These are phyloP conservation scores for Phytopythium sindhum DNA, from an alignment of 352 stramenopile genomes.

Conservation along the genomic window DNA sequence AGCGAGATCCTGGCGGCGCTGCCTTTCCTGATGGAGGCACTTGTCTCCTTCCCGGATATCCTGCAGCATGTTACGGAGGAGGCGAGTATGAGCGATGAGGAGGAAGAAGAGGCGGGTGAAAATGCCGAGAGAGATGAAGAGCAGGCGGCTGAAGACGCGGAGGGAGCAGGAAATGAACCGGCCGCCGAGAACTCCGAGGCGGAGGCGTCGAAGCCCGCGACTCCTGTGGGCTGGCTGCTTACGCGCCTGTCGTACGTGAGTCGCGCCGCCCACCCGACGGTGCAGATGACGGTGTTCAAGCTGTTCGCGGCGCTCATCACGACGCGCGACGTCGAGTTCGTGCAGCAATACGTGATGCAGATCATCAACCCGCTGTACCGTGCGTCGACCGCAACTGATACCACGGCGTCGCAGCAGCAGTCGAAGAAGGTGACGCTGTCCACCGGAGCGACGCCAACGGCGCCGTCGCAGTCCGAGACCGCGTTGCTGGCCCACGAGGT, in stretches of 20 bases:
- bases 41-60: conserved; percentile 49
- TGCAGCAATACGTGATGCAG: conserved; percentile 64
- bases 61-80: conserved; percentile 54
- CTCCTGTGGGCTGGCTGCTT: conserved; percentile 78
- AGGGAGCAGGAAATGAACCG: conserved; percentile 24
- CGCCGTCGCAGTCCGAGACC: conserved; percentile 31
- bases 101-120: conserved; percentile 14
- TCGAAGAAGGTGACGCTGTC: conserved; percentile 7
- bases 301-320: conserved; percentile 81
- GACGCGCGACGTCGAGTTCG: conserved; percentile 41
- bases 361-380: conserved; percentile 85
- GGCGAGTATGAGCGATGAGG: conserved; percentile 13
- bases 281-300: conserved; percentile 80
- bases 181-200: conserved; percentile 24
- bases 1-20: conserved; percentile 58
- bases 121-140: conserved; percentile 12
- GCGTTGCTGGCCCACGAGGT: conserved; percentile 79
- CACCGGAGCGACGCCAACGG: neutral
- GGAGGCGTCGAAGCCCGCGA: conserved; percentile 45
- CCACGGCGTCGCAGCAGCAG: conserved; percentile 37
- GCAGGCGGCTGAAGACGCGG: conserved; percentile 12
- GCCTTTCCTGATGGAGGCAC: conserved; percentile 56
- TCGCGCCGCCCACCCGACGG: conserved; percentile 39
- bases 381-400: conserved; percentile 46
- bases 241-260: conserved; percentile 81